Evolutionary conservation across 352 stramenopile species (phyloP), one percentile per base, ranked within the genome.

Genomic region (Globisporangium alternatum): DNA sequence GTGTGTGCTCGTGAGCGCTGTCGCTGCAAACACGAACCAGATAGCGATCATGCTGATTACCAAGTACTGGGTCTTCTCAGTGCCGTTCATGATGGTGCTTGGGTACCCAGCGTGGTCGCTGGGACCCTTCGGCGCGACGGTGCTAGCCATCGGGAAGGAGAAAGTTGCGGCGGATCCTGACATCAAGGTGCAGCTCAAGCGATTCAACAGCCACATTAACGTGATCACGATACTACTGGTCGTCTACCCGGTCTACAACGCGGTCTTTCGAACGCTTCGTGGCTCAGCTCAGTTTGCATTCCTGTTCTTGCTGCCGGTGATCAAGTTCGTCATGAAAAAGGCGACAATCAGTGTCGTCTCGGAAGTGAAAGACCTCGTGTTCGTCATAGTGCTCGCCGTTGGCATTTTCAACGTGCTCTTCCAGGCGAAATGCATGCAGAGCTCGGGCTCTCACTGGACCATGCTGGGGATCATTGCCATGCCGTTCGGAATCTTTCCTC

Each of bases 381-480:
- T 53, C 13, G 47, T 57, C 33, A 13, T 65, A 3, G 59, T 25
- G 19, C 19, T 52, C 19, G 25, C 49, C 0, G 37, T 66, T 22
- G 60, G 60, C 41, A 51, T 60, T 31, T 66, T 60, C 60, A 66
- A 60, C 49, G 60, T 49, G 17, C 35, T 66, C 6, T 66, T 55
- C 28, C 49, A 66, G n/a, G 35, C 60, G 8, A 66, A 72, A 19
- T 70, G 72, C 8, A 66, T 62, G 3, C 71, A 80, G 37, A 66
- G 30, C 22, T 49, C 60, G 6, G 39, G n/a, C 2, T 66, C 60
- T 1, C 17, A 25, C 35, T 72, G 2, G 65, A 78, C 21, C 63
- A 78, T 35, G 58, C 60, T 47, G 43, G 49, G 35, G 12, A 54
- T 66, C 60, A 60, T 60, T 25, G 41, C 9, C 6, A 51, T 31